Evolutionary conservation across 202 grass and related monocot species (phyloP), one percentile per base, ranked within the genome.

Genomic region (Brachypodium distachyon): DNA sequence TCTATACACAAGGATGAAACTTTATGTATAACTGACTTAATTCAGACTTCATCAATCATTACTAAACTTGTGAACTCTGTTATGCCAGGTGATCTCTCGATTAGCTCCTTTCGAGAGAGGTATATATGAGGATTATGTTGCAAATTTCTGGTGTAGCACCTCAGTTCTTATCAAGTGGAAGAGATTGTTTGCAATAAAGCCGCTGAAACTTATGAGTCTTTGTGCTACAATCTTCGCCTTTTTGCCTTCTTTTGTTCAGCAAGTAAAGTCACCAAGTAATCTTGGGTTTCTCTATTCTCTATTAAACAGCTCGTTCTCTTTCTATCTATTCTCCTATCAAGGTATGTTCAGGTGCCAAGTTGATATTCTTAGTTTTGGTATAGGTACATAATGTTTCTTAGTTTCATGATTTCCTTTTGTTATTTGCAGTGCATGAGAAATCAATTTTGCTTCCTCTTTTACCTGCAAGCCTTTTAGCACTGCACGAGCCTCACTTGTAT

Each of bases 121-220:
- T 38, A 73, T 94, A 67, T 98, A 91, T 28, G 91, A 98, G 77
- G 95, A 98, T 81, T 98, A 98, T 36, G 95, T 98, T 47, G 89
- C 95, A 40, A 98, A 98, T 70, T 98, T 98, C 85, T 98, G 91
- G 95, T 98, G 95, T 73, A 92, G 82, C 83, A 94, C 89, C 62
- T 98, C 95, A 1, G 70, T 90, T 87, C 61, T 98, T 68, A 87
- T 98, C 44, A 94, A 98, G 81, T 98, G 95, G 89, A 98, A 92
- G 79, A 88, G 71, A 81, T 74, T 94, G 77, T 98, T 90, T 47
- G 66, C 53, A 13, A 82, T 92, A 34, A 86, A 90, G 44, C 65
- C 64, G 0, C 80, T 98, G 72, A 98, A 94, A 85, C 58, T 94
- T 54, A 63, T 94, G 42, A 94, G 91, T 85, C 80, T 94, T 3